A percentile compares a stretch with the other conserved stretches of the same genome.
Conservation (phyloP, 2,329 filamentous ascomycete genomes). For the Alternaria sp. region DNA sequence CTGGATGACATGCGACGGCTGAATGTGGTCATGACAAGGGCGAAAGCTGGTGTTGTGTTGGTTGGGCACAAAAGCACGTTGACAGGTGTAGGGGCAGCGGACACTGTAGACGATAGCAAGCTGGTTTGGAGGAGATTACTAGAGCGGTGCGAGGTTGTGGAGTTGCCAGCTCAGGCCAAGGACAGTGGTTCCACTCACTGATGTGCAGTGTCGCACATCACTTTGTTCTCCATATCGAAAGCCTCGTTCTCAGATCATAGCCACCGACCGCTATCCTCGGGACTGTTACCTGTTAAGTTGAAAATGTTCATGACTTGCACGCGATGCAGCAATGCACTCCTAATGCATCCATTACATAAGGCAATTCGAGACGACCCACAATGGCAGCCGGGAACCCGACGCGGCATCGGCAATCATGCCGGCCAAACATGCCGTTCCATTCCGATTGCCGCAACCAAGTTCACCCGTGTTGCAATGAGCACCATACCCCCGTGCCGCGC, state of each 20-base stretch:
- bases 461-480: not conserved
- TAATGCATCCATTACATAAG: not conserved
- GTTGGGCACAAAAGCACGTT: slow-evolving; percentile 28
- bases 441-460: not conserved
- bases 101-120: slow-evolving; percentile 17
- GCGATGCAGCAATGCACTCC: not conserved
- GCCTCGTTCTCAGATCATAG: not conserved
- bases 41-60: slow-evolving; percentile 44
- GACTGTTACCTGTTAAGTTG: not conserved
- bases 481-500: not conserved
- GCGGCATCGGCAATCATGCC: not conserved
- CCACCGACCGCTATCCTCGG: not conserved
- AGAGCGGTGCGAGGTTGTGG: slow-evolving; percentile 10
- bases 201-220: not conserved
- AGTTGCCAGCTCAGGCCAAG: not conserved
- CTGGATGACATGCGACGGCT: slow-evolving; percentile 51
- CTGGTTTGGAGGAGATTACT: slow-evolving; percentile 24
- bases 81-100: slow-evolving; percentile 37
- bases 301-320: not conserved
- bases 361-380: not conserved
- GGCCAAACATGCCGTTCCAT: not conserved
- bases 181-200: not conserved
- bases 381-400: not conserved
- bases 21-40: slow-evolving; percentile 53
- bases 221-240: not conserved